phyloP scores from a whole-genome alignment of 305 asterid species.

The Striga hermonthica region DNA sequence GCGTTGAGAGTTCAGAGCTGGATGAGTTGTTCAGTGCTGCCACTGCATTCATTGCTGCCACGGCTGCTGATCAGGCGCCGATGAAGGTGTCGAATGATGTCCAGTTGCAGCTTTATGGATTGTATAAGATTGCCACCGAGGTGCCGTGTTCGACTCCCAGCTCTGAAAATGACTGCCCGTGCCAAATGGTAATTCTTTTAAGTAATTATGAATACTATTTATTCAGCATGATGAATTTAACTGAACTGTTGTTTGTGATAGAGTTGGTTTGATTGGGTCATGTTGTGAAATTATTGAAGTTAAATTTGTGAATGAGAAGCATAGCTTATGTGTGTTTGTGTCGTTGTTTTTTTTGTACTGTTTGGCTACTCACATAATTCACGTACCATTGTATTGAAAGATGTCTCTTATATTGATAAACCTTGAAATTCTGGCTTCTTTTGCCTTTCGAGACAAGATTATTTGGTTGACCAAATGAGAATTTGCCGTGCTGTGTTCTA shows the following conservation, averaged over 20 bases:
- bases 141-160: constrained; percentile 90
- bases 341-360: background rate
- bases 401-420: constrained; percentile 12
- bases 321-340: background rate
- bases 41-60: constrained; percentile 92
- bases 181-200: constrained; percentile 78
- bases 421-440: no score
- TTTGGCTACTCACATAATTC: background rate
- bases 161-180: constrained; percentile 91
- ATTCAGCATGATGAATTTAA: background rate
- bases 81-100: constrained; percentile 71
- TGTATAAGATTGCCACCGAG: constrained; percentile 96
- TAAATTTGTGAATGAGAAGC: no score
- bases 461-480: no score
- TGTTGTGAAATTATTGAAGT: no score
- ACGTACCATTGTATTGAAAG: background rate
- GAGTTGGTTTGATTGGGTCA: no score
- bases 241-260: no score
- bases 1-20: constrained; percentile 95
- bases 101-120: constrained; percentile 88
- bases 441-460: no score
- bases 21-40: constrained; percentile 97
- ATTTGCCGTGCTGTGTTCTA: constrained; percentile 39
- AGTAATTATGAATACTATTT: background rate
- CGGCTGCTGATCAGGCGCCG: constrained; percentile 74